A percentile compares a stretch with the other conserved stretches of the same genome.
These are phyloP conservation scores for Boletus coccyginus DNA, from an alignment of 768 basidiomycete species.

Conservation along the genomic window DNA sequence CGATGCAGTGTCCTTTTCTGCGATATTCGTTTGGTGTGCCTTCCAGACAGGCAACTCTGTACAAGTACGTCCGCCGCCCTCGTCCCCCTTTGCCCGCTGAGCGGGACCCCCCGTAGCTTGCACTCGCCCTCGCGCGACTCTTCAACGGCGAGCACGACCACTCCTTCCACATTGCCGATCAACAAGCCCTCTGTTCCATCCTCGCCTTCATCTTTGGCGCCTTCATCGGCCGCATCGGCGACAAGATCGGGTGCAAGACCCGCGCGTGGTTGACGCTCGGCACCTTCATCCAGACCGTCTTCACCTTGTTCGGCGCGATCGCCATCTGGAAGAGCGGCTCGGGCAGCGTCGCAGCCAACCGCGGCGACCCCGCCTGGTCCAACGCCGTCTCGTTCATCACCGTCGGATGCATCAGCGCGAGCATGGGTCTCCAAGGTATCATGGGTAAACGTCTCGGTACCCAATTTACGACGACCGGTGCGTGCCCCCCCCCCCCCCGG, in stretches of 20 bases:
- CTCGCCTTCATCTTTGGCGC: slow-evolving; percentile 75
- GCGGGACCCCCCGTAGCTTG: slow-evolving; percentile 48
- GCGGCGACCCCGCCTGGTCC: slow-evolving; percentile 70
- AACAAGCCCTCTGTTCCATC: slow-evolving; percentile 80
- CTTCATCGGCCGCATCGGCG: slow-evolving; percentile 81
- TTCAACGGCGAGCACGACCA: slow-evolving; percentile 54
- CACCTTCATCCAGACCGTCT: slow-evolving; percentile 69
- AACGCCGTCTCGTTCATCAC: slow-evolving; percentile 64
- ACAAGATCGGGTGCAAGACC: slow-evolving; percentile 68
- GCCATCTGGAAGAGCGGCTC: slow-evolving; percentile 69
- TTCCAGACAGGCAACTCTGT: slow-evolving; percentile 81
- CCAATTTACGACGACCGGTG: slow-evolving; percentile 76
- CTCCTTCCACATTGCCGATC: slow-evolving; percentile 76
- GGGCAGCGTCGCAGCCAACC: slow-evolving; percentile 46
- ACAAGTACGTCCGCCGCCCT: slow-evolving; percentile 40
- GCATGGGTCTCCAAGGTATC: slow-evolving; percentile 81
- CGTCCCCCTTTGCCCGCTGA: background rate
- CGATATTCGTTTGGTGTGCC: slow-evolving; percentile 81
- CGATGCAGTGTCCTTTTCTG: slow-evolving; percentile 71
- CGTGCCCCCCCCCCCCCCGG: slow-evolving; percentile 22
- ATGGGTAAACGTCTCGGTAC: slow-evolving; percentile 78
- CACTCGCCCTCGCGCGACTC: slow-evolving; percentile 79
- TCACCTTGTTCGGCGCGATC: slow-evolving; percentile 73
- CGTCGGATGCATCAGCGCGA: slow-evolving; percentile 74
- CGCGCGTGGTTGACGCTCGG: slow-evolving; percentile 73